Conservation (phyloP, 177 flowering plant genomes). For the Vitis hybrid region DNA sequence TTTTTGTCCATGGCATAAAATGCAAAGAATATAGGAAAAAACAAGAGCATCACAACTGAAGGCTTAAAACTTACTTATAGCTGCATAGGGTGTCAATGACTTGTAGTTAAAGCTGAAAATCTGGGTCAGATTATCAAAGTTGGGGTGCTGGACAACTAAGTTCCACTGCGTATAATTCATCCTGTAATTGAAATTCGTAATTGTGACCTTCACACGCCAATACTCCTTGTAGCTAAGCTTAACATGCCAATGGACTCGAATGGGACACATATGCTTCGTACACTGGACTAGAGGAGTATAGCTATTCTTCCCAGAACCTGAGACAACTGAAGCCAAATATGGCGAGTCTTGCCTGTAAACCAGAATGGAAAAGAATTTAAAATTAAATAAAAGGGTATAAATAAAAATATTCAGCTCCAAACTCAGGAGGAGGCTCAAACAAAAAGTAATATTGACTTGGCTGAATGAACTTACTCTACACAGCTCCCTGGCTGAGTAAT, state of each 20-base stretch:
- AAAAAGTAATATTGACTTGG: background rate
- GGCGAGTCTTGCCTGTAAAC: constrained; percentile 43
- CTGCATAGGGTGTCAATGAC: constrained; percentile 45
- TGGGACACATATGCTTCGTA: constrained; percentile 62
- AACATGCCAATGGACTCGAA: constrained; percentile 65
- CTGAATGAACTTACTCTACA: constrained; percentile 47
- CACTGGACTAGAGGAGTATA: constrained; percentile 50
- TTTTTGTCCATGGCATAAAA: background rate
- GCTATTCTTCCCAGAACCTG: constrained; percentile 22
- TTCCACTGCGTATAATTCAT: constrained; percentile 69
- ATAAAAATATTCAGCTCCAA: background rate
- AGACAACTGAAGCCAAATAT: constrained; percentile 47
- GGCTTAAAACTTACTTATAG: constrained; percentile 40
- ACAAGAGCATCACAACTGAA: background rate
- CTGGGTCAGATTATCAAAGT: constrained; percentile 58
- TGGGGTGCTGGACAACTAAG: constrained; percentile 64
- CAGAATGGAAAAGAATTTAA: background rate
- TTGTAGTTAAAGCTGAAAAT: constrained; percentile 62
- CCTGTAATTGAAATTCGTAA: constrained; percentile 58
- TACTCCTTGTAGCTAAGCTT: constrained; percentile 55
- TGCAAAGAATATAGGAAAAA: constrained; percentile 1
- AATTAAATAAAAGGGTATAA: background rate
- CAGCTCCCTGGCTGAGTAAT: constrained; percentile 64
- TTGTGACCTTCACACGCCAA: constrained; percentile 61
- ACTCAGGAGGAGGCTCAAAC: background rate